Evolutionary conservation across 768 basidiomycete genomes (phyloP).

Genomic region (Podaxis sp.): DNA sequence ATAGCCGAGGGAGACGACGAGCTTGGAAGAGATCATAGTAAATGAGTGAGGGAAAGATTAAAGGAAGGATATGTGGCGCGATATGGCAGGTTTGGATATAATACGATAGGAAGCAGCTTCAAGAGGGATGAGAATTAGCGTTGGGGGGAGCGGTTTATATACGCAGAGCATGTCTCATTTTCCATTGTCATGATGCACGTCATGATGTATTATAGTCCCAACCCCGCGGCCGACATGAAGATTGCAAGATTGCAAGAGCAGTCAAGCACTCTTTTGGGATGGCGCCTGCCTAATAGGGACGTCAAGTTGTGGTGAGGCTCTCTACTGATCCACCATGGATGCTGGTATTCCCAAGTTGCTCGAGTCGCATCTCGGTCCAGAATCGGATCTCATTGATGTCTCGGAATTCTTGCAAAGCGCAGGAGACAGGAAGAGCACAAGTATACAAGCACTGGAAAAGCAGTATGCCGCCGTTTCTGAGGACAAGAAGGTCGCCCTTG

Average conservation of each 20-base stretch:
- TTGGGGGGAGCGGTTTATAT: not conserved
- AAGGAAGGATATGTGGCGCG: not conserved
- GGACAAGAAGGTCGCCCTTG: constrained; percentile 30
- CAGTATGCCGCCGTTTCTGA: constrained; percentile 20
- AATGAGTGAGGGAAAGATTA: not conserved
- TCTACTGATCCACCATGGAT: constrained; percentile 24
- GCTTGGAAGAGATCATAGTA: constrained; percentile 1
- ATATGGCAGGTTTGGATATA: constrained; percentile 1
- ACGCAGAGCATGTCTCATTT: not conserved
- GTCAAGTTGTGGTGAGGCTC: not conserved
- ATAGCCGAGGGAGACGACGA: constrained; percentile 1
- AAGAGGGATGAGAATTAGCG: not conserved
- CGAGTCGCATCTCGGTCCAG: constrained; percentile 63
- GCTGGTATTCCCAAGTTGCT: constrained; percentile 27
- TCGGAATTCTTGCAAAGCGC: constrained; percentile 42
- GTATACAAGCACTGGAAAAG: not conserved
- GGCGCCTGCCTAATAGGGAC: not conserved
- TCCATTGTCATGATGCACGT: not conserved
- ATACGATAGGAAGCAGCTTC: not conserved
- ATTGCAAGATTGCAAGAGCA: not conserved
- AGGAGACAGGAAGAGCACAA: constrained; percentile 12
- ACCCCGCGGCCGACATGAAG: not conserved
- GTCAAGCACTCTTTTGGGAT: not conserved
- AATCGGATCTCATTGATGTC: constrained; percentile 55
- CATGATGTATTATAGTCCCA: not conserved